Percentiles rank a stretch among this genome's conserved stretches.
These are phyloP conservation scores for Paraconiothyrium sp. DNA, from an alignment of 2,329 filamentous ascomycete genomes.

Conservation along the genomic window DNA sequence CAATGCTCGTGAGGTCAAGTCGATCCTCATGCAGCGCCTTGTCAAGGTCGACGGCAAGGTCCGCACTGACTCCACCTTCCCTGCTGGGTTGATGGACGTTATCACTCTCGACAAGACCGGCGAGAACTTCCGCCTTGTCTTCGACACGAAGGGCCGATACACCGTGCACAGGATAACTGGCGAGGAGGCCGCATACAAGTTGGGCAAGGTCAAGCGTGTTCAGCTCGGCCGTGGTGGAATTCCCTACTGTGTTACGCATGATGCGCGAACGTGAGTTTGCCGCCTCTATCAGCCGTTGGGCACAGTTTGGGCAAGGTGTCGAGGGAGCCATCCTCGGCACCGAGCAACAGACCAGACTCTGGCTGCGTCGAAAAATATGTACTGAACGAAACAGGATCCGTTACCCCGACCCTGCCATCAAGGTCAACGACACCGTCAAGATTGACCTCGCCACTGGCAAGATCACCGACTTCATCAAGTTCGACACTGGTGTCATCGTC, in stretches of 20 bases:
- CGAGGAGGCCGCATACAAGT: conserved; percentile 99
- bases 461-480: conserved; percentile 97
- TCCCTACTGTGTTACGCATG: conserved; percentile 99
- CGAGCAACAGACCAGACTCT: conserved; percentile 99
- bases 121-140: conserved; percentile 99
- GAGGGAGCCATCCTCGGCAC: conserved; percentile 63
- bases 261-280: conserved; percentile 99
- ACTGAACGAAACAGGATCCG: conserved; percentile 79
- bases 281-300: conserved; percentile 99
- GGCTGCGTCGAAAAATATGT: conserved; percentile 62
- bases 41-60: conserved; percentile 99
- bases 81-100: conserved; percentile 99
- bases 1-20: conserved; percentile 96
- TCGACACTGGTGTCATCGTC: conserved; percentile 97
- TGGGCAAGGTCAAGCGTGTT: conserved; percentile 99
- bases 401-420: conserved; percentile 97
- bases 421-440: conserved; percentile 99
- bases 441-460: conserved; percentile 96
- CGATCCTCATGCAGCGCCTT: conserved; percentile 99
- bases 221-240: conserved; percentile 99
- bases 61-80: conserved; percentile 98
- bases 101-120: conserved; percentile 99
- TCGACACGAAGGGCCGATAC: conserved; percentile 99
- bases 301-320: conserved; percentile 52
- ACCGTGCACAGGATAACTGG: conserved; percentile 99